Base-by-base conservation (phyloP, 495 filamentous ascomycete genomes). In the Clavariopsis aquatica region DNA sequence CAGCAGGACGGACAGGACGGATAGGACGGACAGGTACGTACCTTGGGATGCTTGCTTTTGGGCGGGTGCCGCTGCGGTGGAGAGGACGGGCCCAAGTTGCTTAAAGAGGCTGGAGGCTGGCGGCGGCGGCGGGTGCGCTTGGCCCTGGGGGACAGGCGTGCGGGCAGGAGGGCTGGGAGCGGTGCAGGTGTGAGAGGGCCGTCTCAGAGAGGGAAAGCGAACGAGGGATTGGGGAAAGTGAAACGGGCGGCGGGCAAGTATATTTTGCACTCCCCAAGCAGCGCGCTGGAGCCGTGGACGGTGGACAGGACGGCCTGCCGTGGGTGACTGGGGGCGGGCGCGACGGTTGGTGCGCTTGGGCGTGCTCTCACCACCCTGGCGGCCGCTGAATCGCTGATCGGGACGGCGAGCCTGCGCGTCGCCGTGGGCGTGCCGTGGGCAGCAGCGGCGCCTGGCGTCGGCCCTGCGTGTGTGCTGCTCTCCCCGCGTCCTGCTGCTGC, bases 181-280 rank as follows among this genome's bases (percentile, higher is more conserved):
- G 20, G 53, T 49, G 62, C 53, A 52, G 61, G 24, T 24, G 53
- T 62, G 64, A 28, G 51, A 49, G 56, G n/a, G 65, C 62, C 62
- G 67, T 62, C 67, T 66, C 62, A 70, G 63, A 66, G 68, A 64
- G 63, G 68, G 59, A 69, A 69, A 69, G 67, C 52, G 67, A 69
- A n/a, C 55, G 67, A 66, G 62, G 38, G 57, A 57, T 69, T 62
- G 34, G 57, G 67, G 53, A 65, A 65, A 65, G 67, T 65, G 67
- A 65, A 69, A 65, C 62, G 67, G 62, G 62, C 52, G 67, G 52
- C 51, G 56, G 52, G 61, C 60, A 65, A 53, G 63, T 66, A 66
- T 69, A 69, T 64, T 65, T 69, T 55, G 66, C 60, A 52, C 28
- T 36, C 22, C 27, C 49, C 4, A 38, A 28, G 15, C 26, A 27